phyloP scores from a whole-genome alignment of 345 rosid genomes.

The Noccaea caerulescens region DNA sequence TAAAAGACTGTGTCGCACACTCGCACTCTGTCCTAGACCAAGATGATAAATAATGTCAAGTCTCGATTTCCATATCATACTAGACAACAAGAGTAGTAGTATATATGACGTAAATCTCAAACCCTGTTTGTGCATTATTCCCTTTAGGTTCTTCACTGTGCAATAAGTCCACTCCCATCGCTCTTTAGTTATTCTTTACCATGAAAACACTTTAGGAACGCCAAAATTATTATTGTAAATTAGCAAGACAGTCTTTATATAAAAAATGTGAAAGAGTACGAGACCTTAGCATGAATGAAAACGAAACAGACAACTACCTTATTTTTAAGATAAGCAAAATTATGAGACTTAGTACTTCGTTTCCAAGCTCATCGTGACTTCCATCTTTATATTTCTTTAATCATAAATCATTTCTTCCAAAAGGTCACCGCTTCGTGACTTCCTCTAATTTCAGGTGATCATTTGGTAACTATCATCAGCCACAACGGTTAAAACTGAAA shows the following conservation, averaged over 20 bases:
- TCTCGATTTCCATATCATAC: too few relatives aligned
- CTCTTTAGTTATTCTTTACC: too few relatives aligned
- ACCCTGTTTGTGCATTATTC: too few relatives aligned
- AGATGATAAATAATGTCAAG: too few relatives aligned
- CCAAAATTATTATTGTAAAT: too few relatives aligned
- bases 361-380: conserved; percentile 33
- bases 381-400: conserved; percentile 27
- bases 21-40: too few relatives aligned
- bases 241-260: neutral
- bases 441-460: conserved; percentile 26
- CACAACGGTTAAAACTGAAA: too few relatives aligned
- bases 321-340: neutral
- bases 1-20: too few relatives aligned
- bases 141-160: too few relatives aligned
- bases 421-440: conserved; percentile 36
- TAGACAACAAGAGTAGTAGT: neutral
- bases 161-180: too few relatives aligned
- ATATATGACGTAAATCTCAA: too few relatives aligned
- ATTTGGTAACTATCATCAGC: neutral
- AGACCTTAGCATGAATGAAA: conserved; percentile 35
- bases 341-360: conserved; percentile 21
- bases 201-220: too few relatives aligned
- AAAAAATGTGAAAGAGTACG: conserved; percentile 15
- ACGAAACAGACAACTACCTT: conserved; percentile 13
- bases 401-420: conserved; percentile 32